phyloP scores from a whole-genome alignment of 371 early-diverging fungal species.

The Lichtheimia hyalospora region DNA sequence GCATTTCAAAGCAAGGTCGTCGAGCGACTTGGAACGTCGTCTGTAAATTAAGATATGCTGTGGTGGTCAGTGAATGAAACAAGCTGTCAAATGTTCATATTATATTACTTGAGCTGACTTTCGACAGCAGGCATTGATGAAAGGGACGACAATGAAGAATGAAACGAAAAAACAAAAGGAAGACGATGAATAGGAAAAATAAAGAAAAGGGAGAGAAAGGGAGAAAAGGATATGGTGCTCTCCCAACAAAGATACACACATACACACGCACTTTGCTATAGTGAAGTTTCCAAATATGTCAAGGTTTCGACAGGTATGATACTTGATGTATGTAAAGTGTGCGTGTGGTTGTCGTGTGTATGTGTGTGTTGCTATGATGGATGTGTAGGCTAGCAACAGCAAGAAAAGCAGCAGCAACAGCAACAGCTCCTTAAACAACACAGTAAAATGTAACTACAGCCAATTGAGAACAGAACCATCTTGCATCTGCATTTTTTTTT shows the following conservation, averaged over 20 bases:
- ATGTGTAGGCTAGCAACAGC: not conserved
- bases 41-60: slow-evolving; percentile 4
- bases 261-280: too few relatives aligned
- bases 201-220: slow-evolving; percentile 3
- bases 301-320: slow-evolving; percentile 2
- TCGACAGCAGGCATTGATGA: not conserved
- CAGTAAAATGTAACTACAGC: slow-evolving; percentile 5
- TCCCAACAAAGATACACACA: too few relatives aligned
- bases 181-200: slow-evolving; percentile 1
- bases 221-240: slow-evolving; percentile 3
- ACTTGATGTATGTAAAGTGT: not conserved
- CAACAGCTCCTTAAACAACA: too few relatives aligned
- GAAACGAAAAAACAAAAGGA: not conserved
- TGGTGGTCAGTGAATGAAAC: not conserved
- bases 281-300: not conserved
- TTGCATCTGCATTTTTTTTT: too few relatives aligned
- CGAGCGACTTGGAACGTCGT: slow-evolving; percentile 43
- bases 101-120: slow-evolving; percentile 1
- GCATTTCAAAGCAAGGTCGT: slow-evolving; percentile 22
- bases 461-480: slow-evolving; percentile 21
- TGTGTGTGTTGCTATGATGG: not conserved
- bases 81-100: not conserved
- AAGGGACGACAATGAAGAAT: not conserved
- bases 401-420: not conserved
- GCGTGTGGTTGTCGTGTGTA: slow-evolving; percentile 7